Evolutionary conservation across 306 rosid genomes (phyloP), one percentile per base, ranked within the genome.

Genomic region (Rosa chinensis): DNA sequence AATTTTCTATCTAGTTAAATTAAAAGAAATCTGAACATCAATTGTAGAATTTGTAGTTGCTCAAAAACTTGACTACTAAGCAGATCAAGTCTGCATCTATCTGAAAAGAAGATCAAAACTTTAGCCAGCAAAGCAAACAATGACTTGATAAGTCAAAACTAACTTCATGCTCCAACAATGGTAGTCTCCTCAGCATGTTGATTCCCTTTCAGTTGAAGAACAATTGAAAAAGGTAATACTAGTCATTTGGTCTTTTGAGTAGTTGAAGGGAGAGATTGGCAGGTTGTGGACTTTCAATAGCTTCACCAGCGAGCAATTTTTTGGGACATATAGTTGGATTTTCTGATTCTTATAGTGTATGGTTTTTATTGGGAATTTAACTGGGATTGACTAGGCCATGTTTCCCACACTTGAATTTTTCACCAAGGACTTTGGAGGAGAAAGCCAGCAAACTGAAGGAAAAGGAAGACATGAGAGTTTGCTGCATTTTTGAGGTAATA

Each of bases 281-380:
- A 35, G 7, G 48, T 47, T 17, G 55, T 25, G 17, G 83, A 80
- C 62, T 23, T 42, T 48, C 17, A 4, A 67, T 40, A 80, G 23
- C 6, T 62, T 78, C 58, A 14, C 39, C 2, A 39, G 48, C 47
- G 82, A 37, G 59, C 85, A 77, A 13, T 10, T 0, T 21, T 64
- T 13, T n/a, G 77, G 78, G 12, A 78, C 72, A 44, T 21, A 35
- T 14, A 83, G 21, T 2, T 37, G 69, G 67, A 88, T 32, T 10
- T 18, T 47, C 79, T 83, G 86, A 43, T 17, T 8, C 20, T 1
- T 70, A 78, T 88, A 88, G 52, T 83, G 59, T 66, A 87, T 88
- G 2, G 2, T 3, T 10, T 37, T 70, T 39, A 83, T 79, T 17
- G 2, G 42, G 40, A 82, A 70, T 32, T 74, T 85, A 6, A 81